Base-by-base conservation (phyloP, 1,139 yeast genomes). In the Yamadazyma triangularis region DNA sequence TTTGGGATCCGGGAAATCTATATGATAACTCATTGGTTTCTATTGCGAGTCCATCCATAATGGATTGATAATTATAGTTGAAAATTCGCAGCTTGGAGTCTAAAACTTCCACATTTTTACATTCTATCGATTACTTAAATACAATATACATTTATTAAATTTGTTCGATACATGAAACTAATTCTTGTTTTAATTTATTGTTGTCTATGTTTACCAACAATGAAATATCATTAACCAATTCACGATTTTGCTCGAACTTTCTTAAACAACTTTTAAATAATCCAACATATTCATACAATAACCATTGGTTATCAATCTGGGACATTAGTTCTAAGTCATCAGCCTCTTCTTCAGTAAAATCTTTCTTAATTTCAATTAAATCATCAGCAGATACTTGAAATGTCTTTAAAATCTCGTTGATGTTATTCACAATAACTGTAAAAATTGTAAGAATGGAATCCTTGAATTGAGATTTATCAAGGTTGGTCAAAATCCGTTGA, bases 11-110 rank as follows among this genome's bases (percentile, higher is more conserved):
- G 0, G 85, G 76, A 50, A 85, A 91, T 28, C 72, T 76, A 55
- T 88, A 91, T 3, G 81, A 75, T 31, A 91, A 65, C 32, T 77
- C 58, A 10, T 64, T 61, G 1, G 93, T 81, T 44, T 75, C 80
- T 16, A 88, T 77, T 31, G 91, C 86, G 16, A 55, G 40, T 18
- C 9, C 20, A 4, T 59, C 23, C 20, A 25, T 24, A 18, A 7
- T n/a, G n/a, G n/a, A n/a, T n/a, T n/a, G n/a, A n/a, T n/a, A n/a
- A n/a, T n/a, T n/a, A n/a, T n/a, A n/a, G n/a, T n/a, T n/a, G n/a
- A n/a, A n/a, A n/a, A n/a, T n/a, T n/a, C n/a, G n/a, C n/a, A n/a
- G n/a, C n/a, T n/a, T n/a, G n/a, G n/a, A n/a, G n/a, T n/a, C n/a
- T n/a, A n/a, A n/a, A n/a, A n/a, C n/a, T n/a, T n/a, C n/a, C n/a